phyloP scores from a whole-genome alignment of 805 yeast genomes.

The Cyberlindnera mycetangii region DNA sequence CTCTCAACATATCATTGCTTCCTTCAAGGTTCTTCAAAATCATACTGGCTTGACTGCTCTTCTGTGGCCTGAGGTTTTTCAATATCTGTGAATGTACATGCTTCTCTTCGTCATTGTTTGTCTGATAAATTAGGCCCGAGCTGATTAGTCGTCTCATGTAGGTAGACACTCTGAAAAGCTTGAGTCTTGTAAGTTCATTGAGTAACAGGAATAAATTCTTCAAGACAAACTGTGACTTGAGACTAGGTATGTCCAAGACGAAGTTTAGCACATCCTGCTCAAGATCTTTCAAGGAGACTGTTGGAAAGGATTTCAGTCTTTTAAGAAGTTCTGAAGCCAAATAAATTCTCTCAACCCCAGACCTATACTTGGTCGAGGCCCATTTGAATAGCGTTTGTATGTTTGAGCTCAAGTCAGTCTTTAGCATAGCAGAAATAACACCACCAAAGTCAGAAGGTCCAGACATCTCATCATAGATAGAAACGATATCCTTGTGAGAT shows the following conservation, averaged over 20 bases:
- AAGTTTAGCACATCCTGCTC: constrained; percentile 35
- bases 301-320: constrained; percentile 13
- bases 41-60: constrained; percentile 53
- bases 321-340: constrained; percentile 17
- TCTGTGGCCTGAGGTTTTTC: constrained; percentile 53
- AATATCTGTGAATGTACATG: constrained; percentile 53
- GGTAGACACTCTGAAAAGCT: constrained; percentile 45
- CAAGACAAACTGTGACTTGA: constrained; percentile 31
- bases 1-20: background rate
- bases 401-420: constrained; percentile 34
- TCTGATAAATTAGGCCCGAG: constrained; percentile 73
- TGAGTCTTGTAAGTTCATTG: constrained; percentile 39
- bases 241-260: constrained; percentile 31
- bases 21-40: constrained; percentile 38
- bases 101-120: constrained; percentile 48
- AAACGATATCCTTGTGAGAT: constrained; percentile 28
- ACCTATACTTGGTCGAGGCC: constrained; percentile 34
- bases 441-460: constrained; percentile 32
- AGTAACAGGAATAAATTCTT: constrained; percentile 42
- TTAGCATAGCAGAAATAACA: constrained; percentile 28
- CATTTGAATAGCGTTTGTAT: constrained; percentile 37
- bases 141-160: constrained; percentile 82
- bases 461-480: constrained; percentile 35
- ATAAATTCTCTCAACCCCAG: constrained; percentile 16
- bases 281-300: constrained; percentile 30